Evolutionary conservation across 192 early-diverging fungal species (phyloP), one percentile per base, ranked within the genome.

Genomic region (Pilobolus umbonatus): DNA sequence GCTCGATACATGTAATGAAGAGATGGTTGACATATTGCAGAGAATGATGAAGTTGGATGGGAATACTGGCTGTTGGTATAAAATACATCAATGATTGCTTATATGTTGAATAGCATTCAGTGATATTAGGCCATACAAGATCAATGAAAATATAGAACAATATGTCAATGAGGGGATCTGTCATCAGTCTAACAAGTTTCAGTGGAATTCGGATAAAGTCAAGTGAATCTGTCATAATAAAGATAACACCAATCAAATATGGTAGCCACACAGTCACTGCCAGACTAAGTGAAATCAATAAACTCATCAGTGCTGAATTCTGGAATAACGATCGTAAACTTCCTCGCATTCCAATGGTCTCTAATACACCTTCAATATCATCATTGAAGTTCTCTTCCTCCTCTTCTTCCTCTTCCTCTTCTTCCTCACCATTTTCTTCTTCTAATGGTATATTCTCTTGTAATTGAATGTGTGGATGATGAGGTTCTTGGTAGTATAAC

Each of bases 311-410:
- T 8, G 84, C 71, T 49, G 88, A 88, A 67, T 92, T 91, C 60
- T 93, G 89, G n/a, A 85, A 44, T 0, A 95, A 67, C 39, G 86
- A 71, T 60, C 80, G 74, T 10, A 88, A 56, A 4, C 90, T 87
- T 0, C 95, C 95, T 6, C 85, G 77, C 62, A 98, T 80, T 3
- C 95, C 95, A 60, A 96, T 77, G 14, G 90, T 82, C 49, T 94
- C 94, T 32, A 95, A 63, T 21, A 89, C 64, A 3, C 83, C 86
- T 26, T 88, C 86, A 6, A 80, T 64, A 17, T 78, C 84, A 22
- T 85, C 84, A 57, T 78, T 79, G 8, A 70, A 74, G 34, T 74
- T 60, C 43, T 85, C 79, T 6, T 66, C 71, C 7, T 67, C 75
- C 2, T 68, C 64, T 0, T 62, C 62, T 6, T 65, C 71, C 5